Evolutionary conservation across 306 rosid genomes (phyloP).

Genomic region (Dalbergia oliveri): DNA sequence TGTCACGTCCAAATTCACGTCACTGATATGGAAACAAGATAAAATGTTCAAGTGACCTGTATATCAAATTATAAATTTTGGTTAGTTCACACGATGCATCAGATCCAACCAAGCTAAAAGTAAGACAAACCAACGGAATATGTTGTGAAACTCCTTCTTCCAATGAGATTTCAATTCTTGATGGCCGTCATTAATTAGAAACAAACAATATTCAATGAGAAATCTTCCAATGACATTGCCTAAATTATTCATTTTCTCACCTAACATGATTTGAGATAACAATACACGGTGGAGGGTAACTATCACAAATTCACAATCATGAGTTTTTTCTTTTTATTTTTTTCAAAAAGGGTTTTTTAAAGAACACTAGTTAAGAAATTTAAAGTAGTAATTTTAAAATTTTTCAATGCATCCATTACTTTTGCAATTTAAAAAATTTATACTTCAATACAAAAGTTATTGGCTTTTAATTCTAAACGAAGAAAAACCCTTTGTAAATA

Average conservation of each 20-base stretch:
- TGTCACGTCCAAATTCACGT: not conserved
- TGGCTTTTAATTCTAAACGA: too few species aligned
- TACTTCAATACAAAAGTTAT: too few species aligned
- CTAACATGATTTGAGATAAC: not conserved
- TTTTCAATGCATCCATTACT: too few species aligned
- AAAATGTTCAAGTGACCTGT: not conserved
- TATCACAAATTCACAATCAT: not conserved
- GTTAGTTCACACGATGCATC: conserved; percentile 19
- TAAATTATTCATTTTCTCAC: conserved; percentile 1
- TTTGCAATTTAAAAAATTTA: too few species aligned
- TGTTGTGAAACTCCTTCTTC: not conserved
- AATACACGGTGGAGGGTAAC: conserved; percentile 17
- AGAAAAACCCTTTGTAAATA: not conserved
- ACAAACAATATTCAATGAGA: too few species aligned
- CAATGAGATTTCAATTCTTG: conserved; percentile 19
- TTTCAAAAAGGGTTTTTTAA: too few species aligned
- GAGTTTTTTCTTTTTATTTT: too few species aligned
- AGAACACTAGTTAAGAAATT: too few species aligned
- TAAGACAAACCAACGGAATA: not conserved
- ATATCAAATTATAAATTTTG: not conserved
- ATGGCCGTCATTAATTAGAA: not conserved
- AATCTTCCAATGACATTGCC: not conserved
- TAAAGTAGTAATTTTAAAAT: too few species aligned
- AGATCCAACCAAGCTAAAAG: conserved; percentile 28
- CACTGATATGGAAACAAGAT: conserved; percentile 13